Conservation (phyloP, 2,329 filamentous ascomycete genomes). For the Neoarthrinium moseri region DNA sequence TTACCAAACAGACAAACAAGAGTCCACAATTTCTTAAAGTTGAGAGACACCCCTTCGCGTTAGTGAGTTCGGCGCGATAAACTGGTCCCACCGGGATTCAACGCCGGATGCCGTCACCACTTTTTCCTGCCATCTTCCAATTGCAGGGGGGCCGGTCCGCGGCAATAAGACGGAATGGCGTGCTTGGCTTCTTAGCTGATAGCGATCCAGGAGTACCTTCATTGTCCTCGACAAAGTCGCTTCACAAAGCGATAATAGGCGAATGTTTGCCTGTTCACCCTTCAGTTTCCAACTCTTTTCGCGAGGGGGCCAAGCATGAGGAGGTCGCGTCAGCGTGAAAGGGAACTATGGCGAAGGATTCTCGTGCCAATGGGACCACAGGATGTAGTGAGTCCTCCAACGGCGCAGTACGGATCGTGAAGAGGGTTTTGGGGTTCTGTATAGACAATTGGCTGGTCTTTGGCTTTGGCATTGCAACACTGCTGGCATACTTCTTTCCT, state of each 20-base stretch:
- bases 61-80: too few species aligned
- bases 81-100: background rate
- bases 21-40: too few species aligned
- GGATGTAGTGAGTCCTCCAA: constrained; percentile 6
- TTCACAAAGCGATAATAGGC: too few species aligned
- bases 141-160: background rate
- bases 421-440: constrained; percentile 18
- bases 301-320: background rate
- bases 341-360: background rate
- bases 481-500: constrained; percentile 36
- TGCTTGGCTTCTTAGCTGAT: too few species aligned
- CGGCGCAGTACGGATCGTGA: constrained; percentile 9
- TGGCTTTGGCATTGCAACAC: constrained; percentile 26
- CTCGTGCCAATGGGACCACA: constrained; percentile 8
- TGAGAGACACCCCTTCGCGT: too few species aligned
- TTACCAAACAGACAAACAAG: too few species aligned
- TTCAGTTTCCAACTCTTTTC: background rate
- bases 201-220: too few species aligned
- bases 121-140: constrained; percentile 4
- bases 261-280: too few species aligned
- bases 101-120: constrained; percentile 8
- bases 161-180: constrained; percentile 8
- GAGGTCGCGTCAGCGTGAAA: background rate
- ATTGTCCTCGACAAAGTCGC: too few species aligned
- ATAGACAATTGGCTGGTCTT: constrained; percentile 29